Percentiles rank a stretch among this genome's conserved stretches.
These are phyloP conservation scores for Globisporangium alternatum DNA, from an alignment of 352 stramenopile species.

Conservation along the genomic window DNA sequence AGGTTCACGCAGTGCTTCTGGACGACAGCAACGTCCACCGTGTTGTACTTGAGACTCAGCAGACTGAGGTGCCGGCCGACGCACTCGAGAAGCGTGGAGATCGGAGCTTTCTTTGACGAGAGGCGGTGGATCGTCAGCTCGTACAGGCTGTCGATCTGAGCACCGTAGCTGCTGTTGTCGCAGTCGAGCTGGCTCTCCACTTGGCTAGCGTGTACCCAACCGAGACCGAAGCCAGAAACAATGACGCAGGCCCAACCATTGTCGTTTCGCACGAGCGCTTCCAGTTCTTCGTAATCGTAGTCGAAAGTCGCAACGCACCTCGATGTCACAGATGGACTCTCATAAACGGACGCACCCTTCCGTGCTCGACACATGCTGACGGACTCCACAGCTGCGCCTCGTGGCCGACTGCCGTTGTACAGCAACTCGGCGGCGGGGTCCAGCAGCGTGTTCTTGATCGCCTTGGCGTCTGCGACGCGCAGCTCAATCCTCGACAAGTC, in stretches of 20 bases:
- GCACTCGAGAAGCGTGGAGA: conserved; percentile 6
- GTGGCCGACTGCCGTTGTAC: background rate
- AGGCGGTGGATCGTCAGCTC: conserved; percentile 9
- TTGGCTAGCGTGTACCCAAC: conserved; percentile 1
- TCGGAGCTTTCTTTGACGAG: conserved; percentile 11
- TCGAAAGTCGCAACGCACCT: background rate
- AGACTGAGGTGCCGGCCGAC: conserved; percentile 1
- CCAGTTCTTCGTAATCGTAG: background rate
- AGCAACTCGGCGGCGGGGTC: conserved; percentile 6
- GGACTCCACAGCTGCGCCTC: background rate
- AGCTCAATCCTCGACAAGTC: conserved; percentile 9
- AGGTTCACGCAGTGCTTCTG: conserved; percentile 4
- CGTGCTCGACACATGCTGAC: background rate
- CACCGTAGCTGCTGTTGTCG: background rate
- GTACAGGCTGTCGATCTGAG: background rate
- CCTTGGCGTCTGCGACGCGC: conserved; percentile 4
- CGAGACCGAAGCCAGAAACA: background rate
- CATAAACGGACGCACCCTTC: background rate
- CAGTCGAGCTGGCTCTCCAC: background rate
- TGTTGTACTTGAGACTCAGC: conserved; percentile 12
- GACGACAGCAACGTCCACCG: background rate
- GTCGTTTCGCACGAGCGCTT: background rate
- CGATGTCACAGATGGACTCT: background rate
- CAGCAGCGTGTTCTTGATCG: conserved; percentile 7
- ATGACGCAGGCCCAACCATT: conserved; percentile 6